These are phyloP conservation scores for Flaveria ramosissima DNA, from an alignment of 129 eudicot genomes.

Conservation along the genomic window DNA sequence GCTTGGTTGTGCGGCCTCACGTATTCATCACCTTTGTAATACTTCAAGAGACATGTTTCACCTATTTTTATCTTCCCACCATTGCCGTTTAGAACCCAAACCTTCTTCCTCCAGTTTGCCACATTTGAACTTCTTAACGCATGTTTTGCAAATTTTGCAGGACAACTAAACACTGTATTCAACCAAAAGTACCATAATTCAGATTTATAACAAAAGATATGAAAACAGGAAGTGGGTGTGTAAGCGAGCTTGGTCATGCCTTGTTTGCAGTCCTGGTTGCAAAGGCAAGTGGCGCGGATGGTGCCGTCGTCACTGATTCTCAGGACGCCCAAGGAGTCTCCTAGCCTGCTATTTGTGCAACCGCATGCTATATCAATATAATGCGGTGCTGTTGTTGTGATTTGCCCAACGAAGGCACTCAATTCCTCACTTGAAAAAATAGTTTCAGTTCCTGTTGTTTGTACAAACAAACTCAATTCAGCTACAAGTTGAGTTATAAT, in stretches of 20 bases:
- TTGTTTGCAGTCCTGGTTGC: slow-evolving; percentile 10
- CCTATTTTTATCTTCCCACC: slow-evolving; percentile 14
- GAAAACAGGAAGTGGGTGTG: background rate
- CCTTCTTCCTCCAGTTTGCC: slow-evolving; percentile 33
- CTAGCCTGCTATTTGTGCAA: slow-evolving; percentile 19
- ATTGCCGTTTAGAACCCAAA: slow-evolving; percentile 25
- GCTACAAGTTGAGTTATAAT: background rate
- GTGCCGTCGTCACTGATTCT: slow-evolving; percentile 29
- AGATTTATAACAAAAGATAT: background rate
- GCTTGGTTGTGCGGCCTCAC: slow-evolving; percentile 19
- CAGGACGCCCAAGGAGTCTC: slow-evolving; percentile 24
- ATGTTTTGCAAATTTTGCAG: slow-evolving; percentile 37
- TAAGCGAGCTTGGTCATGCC: slow-evolving; percentile 16
- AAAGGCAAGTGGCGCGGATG: slow-evolving; percentile 24
- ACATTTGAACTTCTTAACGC: slow-evolving; percentile 12
- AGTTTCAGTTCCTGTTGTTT: background rate
- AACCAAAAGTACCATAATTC: background rate
- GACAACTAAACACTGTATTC: slow-evolving; percentile 8
- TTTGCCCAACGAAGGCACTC: background rate
- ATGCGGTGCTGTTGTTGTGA: background rate
- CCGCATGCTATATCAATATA: slow-evolving; percentile 31
- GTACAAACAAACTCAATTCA: background rate
- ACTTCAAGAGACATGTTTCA: slow-evolving; percentile 23
- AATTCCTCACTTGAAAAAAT: slow-evolving; percentile 15
- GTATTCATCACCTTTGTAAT: slow-evolving; percentile 19